These are phyloP conservation scores for Populus trichocarpa DNA, from an alignment of 441 rosid genomes.

Conservation along the genomic window DNA sequence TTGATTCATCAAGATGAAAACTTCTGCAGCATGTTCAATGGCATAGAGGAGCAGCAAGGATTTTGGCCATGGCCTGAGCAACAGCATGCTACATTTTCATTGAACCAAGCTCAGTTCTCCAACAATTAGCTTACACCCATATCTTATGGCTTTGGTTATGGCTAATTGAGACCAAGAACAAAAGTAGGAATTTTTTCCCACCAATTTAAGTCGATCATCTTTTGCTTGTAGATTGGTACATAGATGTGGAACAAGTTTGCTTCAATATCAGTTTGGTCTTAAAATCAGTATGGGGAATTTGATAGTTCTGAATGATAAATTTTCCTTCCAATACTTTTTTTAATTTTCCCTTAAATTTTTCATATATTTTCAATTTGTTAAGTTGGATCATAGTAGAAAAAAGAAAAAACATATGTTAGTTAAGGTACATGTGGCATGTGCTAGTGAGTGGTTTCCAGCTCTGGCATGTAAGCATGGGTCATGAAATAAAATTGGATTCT, in stretches of 20 bases:
- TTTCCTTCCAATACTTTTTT: slow-evolving; percentile 31
- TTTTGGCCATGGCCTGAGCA: slow-evolving; percentile 87
- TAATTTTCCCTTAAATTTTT: slow-evolving; percentile 4
- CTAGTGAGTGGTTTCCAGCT: slow-evolving; percentile 75
- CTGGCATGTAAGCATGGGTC: slow-evolving; percentile 57
- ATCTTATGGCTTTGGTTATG: slow-evolving; percentile 6
- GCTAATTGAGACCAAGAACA: background rate
- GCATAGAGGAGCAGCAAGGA: slow-evolving; percentile 63
- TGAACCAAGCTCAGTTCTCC: slow-evolving; percentile 33
- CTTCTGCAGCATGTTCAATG: slow-evolving; percentile 74
- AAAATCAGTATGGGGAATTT: slow-evolving; percentile 23
- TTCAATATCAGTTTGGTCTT: slow-evolving; percentile 26
- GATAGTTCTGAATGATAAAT: slow-evolving; percentile 31
- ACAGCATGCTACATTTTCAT: slow-evolving; percentile 58
- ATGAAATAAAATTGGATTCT: slow-evolving; percentile 28
- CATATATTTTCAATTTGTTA: slow-evolving; percentile 13
- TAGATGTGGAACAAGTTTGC: slow-evolving; percentile 43
- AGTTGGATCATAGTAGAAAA: slow-evolving; percentile 24
- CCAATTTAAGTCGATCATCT: slow-evolving; percentile 24
- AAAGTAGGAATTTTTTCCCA: slow-evolving; percentile 7
- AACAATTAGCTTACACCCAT: slow-evolving; percentile 22
- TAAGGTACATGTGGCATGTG: slow-evolving; percentile 83
- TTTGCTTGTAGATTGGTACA: slow-evolving; percentile 35
- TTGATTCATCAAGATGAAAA: slow-evolving; percentile 65
- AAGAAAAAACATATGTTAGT: slow-evolving; percentile 14